Conservation (phyloP, 1,284 basidiomycete genomes). For the Leucoagaricus sp. region DNA sequence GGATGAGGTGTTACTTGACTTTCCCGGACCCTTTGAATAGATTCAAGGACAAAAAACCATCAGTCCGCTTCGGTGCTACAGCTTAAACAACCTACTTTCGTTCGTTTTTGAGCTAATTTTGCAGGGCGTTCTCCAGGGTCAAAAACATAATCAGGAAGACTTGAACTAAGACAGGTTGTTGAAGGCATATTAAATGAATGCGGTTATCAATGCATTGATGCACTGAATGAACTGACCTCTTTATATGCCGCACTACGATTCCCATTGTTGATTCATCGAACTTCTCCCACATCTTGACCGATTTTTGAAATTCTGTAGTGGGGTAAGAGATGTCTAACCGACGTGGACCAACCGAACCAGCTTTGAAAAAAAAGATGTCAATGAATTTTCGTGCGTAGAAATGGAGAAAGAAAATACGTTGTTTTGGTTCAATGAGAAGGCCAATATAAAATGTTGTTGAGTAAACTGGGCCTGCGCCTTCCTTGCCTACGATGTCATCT, state of each 20-base stretch:
- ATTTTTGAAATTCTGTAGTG: conserved; percentile 93
- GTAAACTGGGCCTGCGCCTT: conserved; percentile 79
- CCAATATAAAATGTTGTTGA: conserved; percentile 98
- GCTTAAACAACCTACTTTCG: conserved; percentile 60
- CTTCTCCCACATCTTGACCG: conserved; percentile 95
- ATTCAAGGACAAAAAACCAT: conserved; percentile 17
- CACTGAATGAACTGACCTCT: conserved; percentile 59
- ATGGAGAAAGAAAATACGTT: conserved; percentile 51
- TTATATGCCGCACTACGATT: conserved; percentile 92
- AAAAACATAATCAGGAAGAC: conserved; percentile 82
- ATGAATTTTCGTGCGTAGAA: conserved; percentile 15
- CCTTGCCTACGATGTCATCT: conserved; percentile 79
- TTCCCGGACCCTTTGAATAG: conserved; percentile 51
- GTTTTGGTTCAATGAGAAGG: conserved; percentile 89
- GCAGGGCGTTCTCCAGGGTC: conserved; percentile 78
- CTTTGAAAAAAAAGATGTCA: conserved; percentile 39
- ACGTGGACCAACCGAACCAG: conserved; percentile 68
- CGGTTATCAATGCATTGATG: no score
- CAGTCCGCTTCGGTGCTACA: conserved; percentile 16
- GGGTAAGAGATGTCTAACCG: conserved; percentile 97
- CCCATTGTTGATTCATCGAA: conserved; percentile 95
- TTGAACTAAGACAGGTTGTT: conserved; percentile 60
- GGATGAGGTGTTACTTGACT: conserved; percentile 62
- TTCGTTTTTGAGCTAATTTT: conserved; percentile 64
- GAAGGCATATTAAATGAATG: no score